Conservation (phyloP, 2,329 filamentous ascomycete genomes). For the Cucurbitaria berberidis region DNA sequence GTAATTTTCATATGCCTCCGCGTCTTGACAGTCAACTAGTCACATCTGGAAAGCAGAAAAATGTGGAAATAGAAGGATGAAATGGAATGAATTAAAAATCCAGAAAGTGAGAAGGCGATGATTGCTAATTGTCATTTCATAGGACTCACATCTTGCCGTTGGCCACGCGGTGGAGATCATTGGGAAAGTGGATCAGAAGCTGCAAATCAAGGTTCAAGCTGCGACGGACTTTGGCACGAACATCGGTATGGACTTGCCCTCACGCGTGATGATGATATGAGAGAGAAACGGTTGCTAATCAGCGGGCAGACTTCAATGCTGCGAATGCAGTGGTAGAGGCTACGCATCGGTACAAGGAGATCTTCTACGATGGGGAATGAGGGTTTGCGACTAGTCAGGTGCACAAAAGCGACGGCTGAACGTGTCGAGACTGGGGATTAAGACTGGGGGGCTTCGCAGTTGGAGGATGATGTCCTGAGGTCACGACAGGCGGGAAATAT, state of each 20-base stretch:
- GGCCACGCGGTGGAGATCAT: constrained; percentile 78
- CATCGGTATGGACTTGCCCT: constrained; percentile 61
- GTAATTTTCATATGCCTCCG: constrained; percentile 31
- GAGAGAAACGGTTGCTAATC: neutral
- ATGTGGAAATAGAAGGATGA: neutral
- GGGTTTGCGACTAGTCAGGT: neutral
- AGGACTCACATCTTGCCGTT: constrained; percentile 74
- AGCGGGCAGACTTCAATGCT: constrained; percentile 70
- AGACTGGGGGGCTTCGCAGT: neutral
- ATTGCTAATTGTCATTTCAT: neutral
- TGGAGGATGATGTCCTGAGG: too few relatives aligned
- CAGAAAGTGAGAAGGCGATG: neutral
- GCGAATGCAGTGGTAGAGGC: constrained; percentile 82
- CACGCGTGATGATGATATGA: neutral
- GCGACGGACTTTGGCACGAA: constrained; percentile 71
- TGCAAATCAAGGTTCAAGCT: constrained; percentile 72
- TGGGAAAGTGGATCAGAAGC: constrained; percentile 77
- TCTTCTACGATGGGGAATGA: constrained; percentile 70
- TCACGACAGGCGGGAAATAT: too few relatives aligned
- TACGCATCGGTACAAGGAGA: constrained; percentile 78
- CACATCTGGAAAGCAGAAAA: constrained; percentile 1
- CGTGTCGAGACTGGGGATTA: neutral
- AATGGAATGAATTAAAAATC: too few relatives aligned
- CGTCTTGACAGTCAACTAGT: too few relatives aligned
- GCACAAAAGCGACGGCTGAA: neutral